phyloP scores from a whole-genome alignment of 1,284 basidiomycete species.

The Melampsora americana region DNA sequence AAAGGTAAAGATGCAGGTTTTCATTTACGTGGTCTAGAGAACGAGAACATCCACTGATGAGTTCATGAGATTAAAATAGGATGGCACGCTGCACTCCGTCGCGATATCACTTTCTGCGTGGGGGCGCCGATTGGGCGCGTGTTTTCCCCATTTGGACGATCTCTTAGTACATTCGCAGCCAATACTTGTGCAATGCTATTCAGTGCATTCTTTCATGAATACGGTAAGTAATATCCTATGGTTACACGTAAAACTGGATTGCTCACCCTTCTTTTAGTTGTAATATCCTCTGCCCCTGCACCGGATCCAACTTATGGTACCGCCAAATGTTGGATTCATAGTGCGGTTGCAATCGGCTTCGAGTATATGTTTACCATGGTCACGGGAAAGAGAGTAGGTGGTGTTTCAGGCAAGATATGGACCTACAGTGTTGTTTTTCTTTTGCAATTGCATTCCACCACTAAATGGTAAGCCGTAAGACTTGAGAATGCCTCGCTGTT shows the following conservation, averaged over 20 bases:
- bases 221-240: too few species aligned
- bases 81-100: conserved; percentile 42
- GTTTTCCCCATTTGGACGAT: conserved; percentile 17
- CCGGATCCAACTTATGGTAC: neutral
- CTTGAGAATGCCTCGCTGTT: neutral
- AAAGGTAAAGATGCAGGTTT: conserved; percentile 3
- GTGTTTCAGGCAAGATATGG: conserved; percentile 20
- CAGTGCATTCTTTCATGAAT: conserved; percentile 42
- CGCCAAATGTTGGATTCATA: conserved; percentile 8
- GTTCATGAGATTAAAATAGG: neutral
- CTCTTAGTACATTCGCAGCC: neutral
- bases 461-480: conserved; percentile 22
- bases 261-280: neutral
- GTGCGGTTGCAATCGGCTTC: neutral
- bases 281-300: neutral
- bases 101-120: conserved; percentile 36
- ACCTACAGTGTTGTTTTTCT: neutral
- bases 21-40: neutral
- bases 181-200: conserved; percentile 41
- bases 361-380: neutral
- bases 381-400: conserved; percentile 3
- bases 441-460: neutral
- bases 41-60: neutral
- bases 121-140: conserved; percentile 20
- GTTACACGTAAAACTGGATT: neutral